Evolutionary conservation across 768 basidiomycete genomes (phyloP), one percentile per base, ranked within the genome.

Genomic region (Macrocybe gigantea): DNA sequence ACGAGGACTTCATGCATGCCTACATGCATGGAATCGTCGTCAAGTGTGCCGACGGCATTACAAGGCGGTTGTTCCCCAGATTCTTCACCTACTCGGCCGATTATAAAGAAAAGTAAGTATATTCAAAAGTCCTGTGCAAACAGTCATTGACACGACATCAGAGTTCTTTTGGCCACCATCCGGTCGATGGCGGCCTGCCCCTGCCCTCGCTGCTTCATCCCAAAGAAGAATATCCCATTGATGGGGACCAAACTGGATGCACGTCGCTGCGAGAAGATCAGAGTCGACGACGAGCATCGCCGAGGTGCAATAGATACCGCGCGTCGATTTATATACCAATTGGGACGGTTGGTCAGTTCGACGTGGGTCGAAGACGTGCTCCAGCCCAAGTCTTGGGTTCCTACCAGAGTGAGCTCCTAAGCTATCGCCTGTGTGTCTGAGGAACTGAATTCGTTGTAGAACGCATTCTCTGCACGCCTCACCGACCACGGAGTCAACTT

Each of bases 61-160:
- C 32, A n/a, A 52, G 63, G 1, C 56, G 59, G 0, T 45, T 68
- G 12, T 70, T 55, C 47, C 64, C 64, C 9, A 51, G 64, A 2
- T 49, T 70, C 34, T 64, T 69, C 12, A 60, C 56, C 3, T 66
- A 67, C 44, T 59, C 61, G 1, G 67, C 67, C 0, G 69, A 71
- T 44, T 69, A 69, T 54, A 64, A 65, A 9, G 63, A 70, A 46
- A 68, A 67, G 67, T 69, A 50, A 36, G 56, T 45, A 22, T 30
- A 10, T 36, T 38, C 14, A 3, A 50, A 58, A 22, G 43, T 37
- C 9, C 51, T 44, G 1, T 60, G 57, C 11, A 5, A n/a, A 14
- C 29, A 5, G 36, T 30, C 15, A 49, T 15, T 49, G 6, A 40
- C 44, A 1, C 11, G 7, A 7, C 13, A 22, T 29, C 36, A 61